Evolutionary conservation across 805 yeast species (phyloP), one percentile per base, ranked within the genome.

Genomic region (Barnettozyma vustinii): DNA sequence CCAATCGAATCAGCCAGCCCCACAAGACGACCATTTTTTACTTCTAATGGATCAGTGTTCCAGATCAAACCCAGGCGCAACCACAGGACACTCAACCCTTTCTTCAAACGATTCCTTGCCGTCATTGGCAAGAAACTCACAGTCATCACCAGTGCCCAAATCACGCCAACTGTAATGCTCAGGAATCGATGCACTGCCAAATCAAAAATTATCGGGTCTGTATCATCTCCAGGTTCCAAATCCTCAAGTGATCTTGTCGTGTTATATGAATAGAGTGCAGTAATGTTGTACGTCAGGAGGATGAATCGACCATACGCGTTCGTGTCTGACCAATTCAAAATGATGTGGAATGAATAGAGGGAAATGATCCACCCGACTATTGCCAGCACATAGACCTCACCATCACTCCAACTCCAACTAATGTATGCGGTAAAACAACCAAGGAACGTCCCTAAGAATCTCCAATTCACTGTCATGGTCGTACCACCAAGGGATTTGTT

Each of bases 401-500:
- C 87, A 44, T 77, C 79, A 49, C 79, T 77, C 1, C 77, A 18
- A 2, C 62, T 60, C 92, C 92, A 87, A 2, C 77, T 71, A 7
- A 70, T 10, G 54, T 73, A 81, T 0, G 95, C 96, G 6, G 70
- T 56, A 10, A 71, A 52, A 1, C 91, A 86, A 0, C 96, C 96
- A 7, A 84, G 45, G 50, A 81, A 77, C 0, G 96, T 88, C 0
- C 96, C 96, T 23, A 83, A 52, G 48, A 87, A 72, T 57, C 87
- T 69, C 85, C 86, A 82, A 55, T 81, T 81, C 5, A 81, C 82
- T 0, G 94, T 84, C 81, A 83, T 79, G 10, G 87, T 77, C 0
- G 96, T 88, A 0, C 95, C 95, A 9, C 96, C 96, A 5, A 87
- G 68, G 1, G 91, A 83, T 58, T 86, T 86, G 56, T 84, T 85